Conservation (phyloP, 306 rosid genomes). For the Malus fusca region DNA sequence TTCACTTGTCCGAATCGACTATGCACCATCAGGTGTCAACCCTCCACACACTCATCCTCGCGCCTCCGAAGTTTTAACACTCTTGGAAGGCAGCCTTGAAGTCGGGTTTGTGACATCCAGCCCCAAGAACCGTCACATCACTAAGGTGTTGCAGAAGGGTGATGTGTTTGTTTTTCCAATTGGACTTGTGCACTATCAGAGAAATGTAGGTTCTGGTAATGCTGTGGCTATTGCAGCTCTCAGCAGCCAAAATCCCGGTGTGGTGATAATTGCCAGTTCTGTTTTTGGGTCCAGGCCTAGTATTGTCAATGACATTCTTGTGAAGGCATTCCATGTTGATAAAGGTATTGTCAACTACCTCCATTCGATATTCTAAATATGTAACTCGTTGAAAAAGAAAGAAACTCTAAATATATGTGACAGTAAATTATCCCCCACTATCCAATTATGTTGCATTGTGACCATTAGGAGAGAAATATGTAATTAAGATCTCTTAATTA, state of each 20-base stretch:
- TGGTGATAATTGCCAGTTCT: slow-evolving; percentile 12
- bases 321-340: slow-evolving; percentile 26
- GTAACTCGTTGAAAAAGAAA: no score
- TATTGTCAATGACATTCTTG: slow-evolving; percentile 18
- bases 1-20: slow-evolving; percentile 29
- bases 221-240: slow-evolving; percentile 31
- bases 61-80: slow-evolving; percentile 31
- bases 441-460: neutral
- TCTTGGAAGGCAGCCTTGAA: slow-evolving; percentile 28
- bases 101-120: slow-evolving; percentile 31
- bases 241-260: slow-evolving; percentile 37
- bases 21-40: slow-evolving; percentile 23
- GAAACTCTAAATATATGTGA: no score
- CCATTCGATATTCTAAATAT: slow-evolving; percentile 11
- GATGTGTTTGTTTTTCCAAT: slow-evolving; percentile 35
- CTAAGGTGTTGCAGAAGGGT: slow-evolving; percentile 28
- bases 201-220: slow-evolving; percentile 15
- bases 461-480: neutral
- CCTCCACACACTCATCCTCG: slow-evolving; percentile 46
- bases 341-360: slow-evolving; percentile 18
- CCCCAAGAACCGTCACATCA: slow-evolving; percentile 23
- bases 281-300: slow-evolving; percentile 31
- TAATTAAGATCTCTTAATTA: neutral
- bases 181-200: slow-evolving; percentile 34
- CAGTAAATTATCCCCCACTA: neutral